Evolutionary conservation across 371 early-diverging fungal genomes (phyloP).

Genomic region (Rhizopus sp.): DNA sequence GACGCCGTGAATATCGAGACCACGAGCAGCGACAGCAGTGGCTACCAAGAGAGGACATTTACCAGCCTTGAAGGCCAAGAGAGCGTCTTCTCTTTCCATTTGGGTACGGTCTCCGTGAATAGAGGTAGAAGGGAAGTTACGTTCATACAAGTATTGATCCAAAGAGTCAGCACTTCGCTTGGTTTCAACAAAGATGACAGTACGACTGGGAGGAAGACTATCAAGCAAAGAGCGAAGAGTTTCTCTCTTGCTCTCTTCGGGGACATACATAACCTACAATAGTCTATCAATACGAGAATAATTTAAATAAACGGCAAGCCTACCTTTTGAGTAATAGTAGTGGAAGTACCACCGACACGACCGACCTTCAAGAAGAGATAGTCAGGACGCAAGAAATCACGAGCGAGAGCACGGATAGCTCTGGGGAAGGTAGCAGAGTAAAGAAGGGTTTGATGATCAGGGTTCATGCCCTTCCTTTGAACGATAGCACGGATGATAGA

Average conservation of each 20-base stretch:
- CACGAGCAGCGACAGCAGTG: slow-evolving; percentile 93
- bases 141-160: slow-evolving; percentile 68
- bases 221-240: slow-evolving; percentile 29
- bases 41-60: slow-evolving; percentile 85
- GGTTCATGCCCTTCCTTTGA: slow-evolving; percentile 78
- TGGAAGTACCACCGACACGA: slow-evolving; percentile 61
- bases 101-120: slow-evolving; percentile 84
- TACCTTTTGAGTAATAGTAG: slow-evolving; percentile 51
- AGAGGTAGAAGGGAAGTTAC: slow-evolving; percentile 66
- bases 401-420: slow-evolving; percentile 88
- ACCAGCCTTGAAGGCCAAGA: slow-evolving; percentile 75
- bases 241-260: slow-evolving; percentile 54
- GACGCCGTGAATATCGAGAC: slow-evolving; percentile 84
- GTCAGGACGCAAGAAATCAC: slow-evolving; percentile 83
- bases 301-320: slow-evolving; percentile 4
- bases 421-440: slow-evolving; percentile 99
- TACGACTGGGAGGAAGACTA: slow-evolving; percentile 54
- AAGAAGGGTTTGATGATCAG: slow-evolving; percentile 93
- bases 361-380: slow-evolving; percentile 52
- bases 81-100: slow-evolving; percentile 79
- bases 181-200: slow-evolving; percentile 81
- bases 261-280: slow-evolving; percentile 33
- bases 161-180: slow-evolving; percentile 82
- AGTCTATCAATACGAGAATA: slow-evolving; percentile 5
- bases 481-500: slow-evolving; percentile 92